Conservation (phyloP, 116 monocot species). For the Cymodocea nodosa region DNA sequence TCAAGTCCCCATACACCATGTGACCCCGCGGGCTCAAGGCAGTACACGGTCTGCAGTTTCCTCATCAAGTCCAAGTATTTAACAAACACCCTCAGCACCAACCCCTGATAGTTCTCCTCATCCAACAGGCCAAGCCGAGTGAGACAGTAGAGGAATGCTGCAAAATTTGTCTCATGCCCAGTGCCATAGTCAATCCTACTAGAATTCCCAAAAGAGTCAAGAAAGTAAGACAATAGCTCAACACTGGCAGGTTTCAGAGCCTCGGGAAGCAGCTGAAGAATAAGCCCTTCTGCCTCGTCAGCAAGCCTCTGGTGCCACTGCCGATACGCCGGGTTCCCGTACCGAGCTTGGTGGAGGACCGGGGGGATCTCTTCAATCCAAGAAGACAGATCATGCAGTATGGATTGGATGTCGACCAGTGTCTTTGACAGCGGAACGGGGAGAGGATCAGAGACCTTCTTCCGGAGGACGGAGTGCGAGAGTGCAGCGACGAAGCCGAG, state of each 20-base stretch:
- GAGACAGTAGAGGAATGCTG: constrained; percentile 79
- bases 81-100: constrained; percentile 60
- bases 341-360: constrained; percentile 46
- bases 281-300: constrained; percentile 12
- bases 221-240: constrained; percentile 70
- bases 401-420: constrained; percentile 28
- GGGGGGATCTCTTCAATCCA: constrained; percentile 53
- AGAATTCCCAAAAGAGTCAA: constrained; percentile 85
- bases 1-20: constrained; percentile 97
- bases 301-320: constrained; percentile 50
- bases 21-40: constrained; percentile 82
- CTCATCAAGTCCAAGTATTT: constrained; percentile 65
- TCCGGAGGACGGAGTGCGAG: constrained; percentile 57
- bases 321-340: constrained; percentile 90
- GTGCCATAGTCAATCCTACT: constrained; percentile 88
- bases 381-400: constrained; percentile 29
- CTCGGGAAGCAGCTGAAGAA: constrained; percentile 21
- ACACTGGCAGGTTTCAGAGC: constrained; percentile 16
- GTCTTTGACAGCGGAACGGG: constrained; percentile 23
- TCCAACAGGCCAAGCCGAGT: constrained; percentile 52
- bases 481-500: constrained; percentile 91
- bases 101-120: constrained; percentile 62
- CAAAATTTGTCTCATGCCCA: constrained; percentile 88
- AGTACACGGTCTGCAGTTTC: constrained; percentile 59
- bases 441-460: constrained; percentile 63